Percentiles rank a stretch among this genome's conserved stretches.
These are phyloP conservation scores for Samsoniella hepiali DNA, from an alignment of 2,329 filamentous ascomycete species.

Conservation along the genomic window DNA sequence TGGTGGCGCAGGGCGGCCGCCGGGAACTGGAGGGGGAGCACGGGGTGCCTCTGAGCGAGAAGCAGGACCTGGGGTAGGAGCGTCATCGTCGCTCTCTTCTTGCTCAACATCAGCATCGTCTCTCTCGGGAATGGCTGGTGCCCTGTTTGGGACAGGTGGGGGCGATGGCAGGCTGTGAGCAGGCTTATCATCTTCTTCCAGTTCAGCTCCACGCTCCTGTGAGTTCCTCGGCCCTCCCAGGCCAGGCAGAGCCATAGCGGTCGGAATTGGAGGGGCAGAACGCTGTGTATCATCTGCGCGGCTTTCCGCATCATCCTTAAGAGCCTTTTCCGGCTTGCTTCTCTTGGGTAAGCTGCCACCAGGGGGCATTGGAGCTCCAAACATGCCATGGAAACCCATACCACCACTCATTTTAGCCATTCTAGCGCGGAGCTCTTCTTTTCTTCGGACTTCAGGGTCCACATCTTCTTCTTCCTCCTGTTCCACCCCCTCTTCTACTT, in stretches of 20 bases:
- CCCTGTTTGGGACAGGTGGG: slow-evolving; percentile 27
- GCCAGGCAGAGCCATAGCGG: slow-evolving; percentile 66
- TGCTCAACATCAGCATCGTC: slow-evolving; percentile 23
- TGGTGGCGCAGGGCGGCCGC: slow-evolving; percentile 52
- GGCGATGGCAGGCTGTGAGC: slow-evolving; percentile 35
- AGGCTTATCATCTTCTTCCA: slow-evolving; percentile 34
- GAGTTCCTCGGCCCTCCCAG: slow-evolving; percentile 58
- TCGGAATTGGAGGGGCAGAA: slow-evolving; percentile 53
- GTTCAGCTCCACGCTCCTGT: slow-evolving; percentile 32
- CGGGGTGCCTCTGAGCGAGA: slow-evolving; percentile 28
- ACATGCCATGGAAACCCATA: slow-evolving; percentile 96
- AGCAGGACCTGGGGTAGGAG: slow-evolving; percentile 33
- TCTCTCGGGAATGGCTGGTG: slow-evolving; percentile 28
- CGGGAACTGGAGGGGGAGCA: slow-evolving; percentile 47
- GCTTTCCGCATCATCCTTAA: slow-evolving; percentile 38
- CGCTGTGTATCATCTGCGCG: slow-evolving; percentile 41
- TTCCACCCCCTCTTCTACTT: slow-evolving; percentile 56
- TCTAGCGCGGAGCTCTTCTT: slow-evolving; percentile 83
- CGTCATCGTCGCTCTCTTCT: slow-evolving; percentile 32
- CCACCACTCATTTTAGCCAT: slow-evolving; percentile 99
- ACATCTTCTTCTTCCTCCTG: slow-evolving; percentile 82
- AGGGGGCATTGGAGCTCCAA: slow-evolving; percentile 69
- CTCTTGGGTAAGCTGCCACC: slow-evolving; percentile 59
- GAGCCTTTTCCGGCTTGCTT: slow-evolving; percentile 28
- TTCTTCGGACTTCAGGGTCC: slow-evolving; percentile 80